A percentile compares a stretch with the other conserved stretches of the same genome.
These are phyloP conservation scores for Exophiala sideris DNA, from an alignment of 2,329 filamentous ascomycete species.

Conservation along the genomic window DNA sequence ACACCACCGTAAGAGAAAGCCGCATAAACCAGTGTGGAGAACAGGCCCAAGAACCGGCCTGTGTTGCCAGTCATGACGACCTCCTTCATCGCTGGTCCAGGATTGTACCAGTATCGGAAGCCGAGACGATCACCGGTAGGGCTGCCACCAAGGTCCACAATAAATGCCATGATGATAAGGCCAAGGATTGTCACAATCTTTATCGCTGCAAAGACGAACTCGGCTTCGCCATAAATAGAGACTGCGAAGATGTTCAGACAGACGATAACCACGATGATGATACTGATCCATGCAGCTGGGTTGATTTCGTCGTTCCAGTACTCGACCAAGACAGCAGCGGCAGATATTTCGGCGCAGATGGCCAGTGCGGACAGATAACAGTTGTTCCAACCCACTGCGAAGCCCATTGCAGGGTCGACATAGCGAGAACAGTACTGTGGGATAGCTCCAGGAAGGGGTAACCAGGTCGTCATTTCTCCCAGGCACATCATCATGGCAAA, in stretches of 20 bases:
- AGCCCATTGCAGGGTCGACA: constrained; percentile 43
- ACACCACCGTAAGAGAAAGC: constrained; percentile 53
- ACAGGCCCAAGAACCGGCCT: constrained; percentile 55
- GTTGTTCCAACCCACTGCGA: constrained; percentile 48
- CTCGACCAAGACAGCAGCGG: constrained; percentile 57
- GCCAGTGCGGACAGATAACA: constrained; percentile 44
- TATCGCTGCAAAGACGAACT: constrained; percentile 49
- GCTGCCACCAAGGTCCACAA: constrained; percentile 49
- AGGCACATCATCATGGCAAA: constrained; percentile 37
- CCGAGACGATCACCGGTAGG: constrained; percentile 50
- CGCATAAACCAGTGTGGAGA: constrained; percentile 45
- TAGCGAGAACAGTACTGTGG: constrained; percentile 41
- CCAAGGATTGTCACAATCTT: constrained; percentile 52
- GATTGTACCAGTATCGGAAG: constrained; percentile 57
- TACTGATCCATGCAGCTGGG: constrained; percentile 29
- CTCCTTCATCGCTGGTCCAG: constrained; percentile 25
- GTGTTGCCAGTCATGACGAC: constrained; percentile 31
- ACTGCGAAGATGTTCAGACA: constrained; percentile 67
- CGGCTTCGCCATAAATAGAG: constrained; percentile 36
- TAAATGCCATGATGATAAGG: constrained; percentile 50
- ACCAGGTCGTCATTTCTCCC: constrained; percentile 44
- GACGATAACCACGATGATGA: constrained; percentile 35
- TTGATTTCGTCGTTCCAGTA: constrained; percentile 53
- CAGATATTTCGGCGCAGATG: constrained; percentile 57
- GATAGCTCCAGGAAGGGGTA: constrained; percentile 41